Evolutionary conservation across 1,284 basidiomycete genomes (phyloP), one percentile per base, ranked within the genome.

Genomic region (Rhodotorula glutinis): DNA sequence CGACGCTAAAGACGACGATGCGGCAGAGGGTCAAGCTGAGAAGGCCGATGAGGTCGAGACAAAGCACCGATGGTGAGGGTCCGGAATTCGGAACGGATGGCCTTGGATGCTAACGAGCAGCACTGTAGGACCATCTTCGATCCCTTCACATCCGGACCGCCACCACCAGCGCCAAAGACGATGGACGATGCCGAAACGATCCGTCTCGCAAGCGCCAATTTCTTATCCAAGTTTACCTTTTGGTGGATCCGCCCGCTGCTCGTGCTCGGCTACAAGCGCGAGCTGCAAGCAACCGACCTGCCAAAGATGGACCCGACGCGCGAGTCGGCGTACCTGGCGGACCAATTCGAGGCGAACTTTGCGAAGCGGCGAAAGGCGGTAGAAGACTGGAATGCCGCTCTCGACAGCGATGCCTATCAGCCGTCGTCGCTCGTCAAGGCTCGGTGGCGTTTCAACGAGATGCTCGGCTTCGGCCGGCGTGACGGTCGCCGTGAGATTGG

Each of bases 181-280:
- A 79, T 89, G n/a, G 82, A 83, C 33, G 84, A 86, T 72, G 87
- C 86, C 3, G 76, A 81, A 4, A 82, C 84, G 47, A 86, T 85
- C 38, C 86, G 87, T 0, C 78, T 88, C n/a, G 83, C 82, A 0
- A 78, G 78, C 21, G 85, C 86, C 3, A 85, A 83, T 23, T 76
- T 86, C 21, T 73, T 88, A 19, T 85, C 85, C 13, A 78, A 83
- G 30, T 78, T 89, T 40, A 86, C 86, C 0, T 89, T 84, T 73
- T 57, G 76, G 51, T 73, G 71, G 71, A 44, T 73, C 11, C 66
- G 67, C 43, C 69, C 69, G 8, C 53, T 73, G 7, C 61, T 73
- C 82, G 80, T 82, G 7, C 79, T 87, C 27, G 86, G 86, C 1
- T 89, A 87, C 75, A 86, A 88, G 74, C 82, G 88, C 40, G 55